Base-by-base conservation (phyloP, 306 rosid genomes). In the Vachellia collinsii region DNA sequence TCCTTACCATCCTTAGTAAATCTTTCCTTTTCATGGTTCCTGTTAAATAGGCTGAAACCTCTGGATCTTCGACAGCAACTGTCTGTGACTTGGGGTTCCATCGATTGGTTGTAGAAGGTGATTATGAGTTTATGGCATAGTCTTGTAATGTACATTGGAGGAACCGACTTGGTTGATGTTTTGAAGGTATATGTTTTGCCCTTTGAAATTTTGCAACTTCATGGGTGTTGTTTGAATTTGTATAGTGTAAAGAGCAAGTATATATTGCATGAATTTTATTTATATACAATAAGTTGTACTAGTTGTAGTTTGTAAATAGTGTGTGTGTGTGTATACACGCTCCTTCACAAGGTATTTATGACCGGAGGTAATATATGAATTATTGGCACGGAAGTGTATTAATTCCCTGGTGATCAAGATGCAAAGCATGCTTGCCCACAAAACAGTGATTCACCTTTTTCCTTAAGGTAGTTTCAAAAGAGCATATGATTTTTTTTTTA, bases 11-110 rank as follows among this genome's bases (percentile, higher is more conserved):
- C 36, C 72, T 62, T 58, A 17, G 68, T 47, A 66, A 37, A 41
- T 81, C 54, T 74, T 77, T 67, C 73, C 64, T 73, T 11, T 42
- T 66, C 43, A 23, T 41, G 56, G 79, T 77, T 84, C 77, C 80
- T 38, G 63, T 72, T 25, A 72, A 72, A 63, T 19, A 54, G 36
- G 36, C 68, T 13, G 39, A 77, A 51, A 65, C 38, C 34, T 46
- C 80, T 64, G 68, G 67, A 73, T 80, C 62, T 77, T 77, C 69
- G 76, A 74, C 65, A 44, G 72, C 67, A 47, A 36, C 66, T 63
- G 65, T 58, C 66, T 63, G 65, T 58, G 71, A 53, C 72, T 34
- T 47, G 71, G 65, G 16, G 62, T 84, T 80, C 68, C 41, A 17
- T 75, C 69, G 34, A 6, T 23, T 68, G 43, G 44, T 41, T 74